These are phyloP conservation scores for Arthrobotrys sphaeroides DNA, from an alignment of 2,329 filamentous ascomycete species.

Conservation along the genomic window DNA sequence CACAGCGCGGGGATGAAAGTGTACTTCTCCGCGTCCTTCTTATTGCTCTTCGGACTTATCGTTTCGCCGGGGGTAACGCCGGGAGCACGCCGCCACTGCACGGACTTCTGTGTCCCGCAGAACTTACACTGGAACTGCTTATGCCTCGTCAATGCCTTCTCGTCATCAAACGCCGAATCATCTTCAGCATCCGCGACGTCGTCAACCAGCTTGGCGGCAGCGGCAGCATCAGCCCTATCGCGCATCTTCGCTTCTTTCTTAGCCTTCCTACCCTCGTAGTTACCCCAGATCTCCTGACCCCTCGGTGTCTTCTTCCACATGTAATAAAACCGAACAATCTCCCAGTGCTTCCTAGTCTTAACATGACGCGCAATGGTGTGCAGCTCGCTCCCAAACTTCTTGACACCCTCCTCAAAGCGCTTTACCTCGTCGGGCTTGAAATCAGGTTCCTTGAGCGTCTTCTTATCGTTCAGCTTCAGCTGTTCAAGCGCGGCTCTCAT, in stretches of 20 bases:
- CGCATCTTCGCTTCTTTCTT: conserved; percentile 79
- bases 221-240: conserved; percentile 70
- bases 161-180: conserved; percentile 93
- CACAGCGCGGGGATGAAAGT: conserved; percentile 85
- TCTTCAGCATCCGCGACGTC: conserved; percentile 92
- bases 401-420: conserved; percentile 89
- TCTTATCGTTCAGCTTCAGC: conserved; percentile 73
- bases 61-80: conserved; percentile 76
- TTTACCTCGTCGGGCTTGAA: conserved; percentile 81
- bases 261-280: conserved; percentile 84
- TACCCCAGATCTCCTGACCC: conserved; percentile 88
- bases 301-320: conserved; percentile 95
- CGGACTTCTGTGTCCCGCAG: conserved; percentile 79
- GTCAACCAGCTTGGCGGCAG: conserved; percentile 77
- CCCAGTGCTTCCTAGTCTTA: conserved; percentile 78
- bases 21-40: conserved; percentile 76
- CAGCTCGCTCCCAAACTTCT: conserved; percentile 90
- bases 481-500: conserved; percentile 74
- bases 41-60: conserved; percentile 69
- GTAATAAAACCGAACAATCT: conserved; percentile 93
- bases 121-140: conserved; percentile 93
- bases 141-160: conserved; percentile 81
- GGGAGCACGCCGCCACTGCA: conserved; percentile 92
- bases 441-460: conserved; percentile 83
- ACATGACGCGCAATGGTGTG: conserved; percentile 84